Conservation (phyloP, 192 early-diverging fungal genomes). For the Backusella parvicylindrica region DNA sequence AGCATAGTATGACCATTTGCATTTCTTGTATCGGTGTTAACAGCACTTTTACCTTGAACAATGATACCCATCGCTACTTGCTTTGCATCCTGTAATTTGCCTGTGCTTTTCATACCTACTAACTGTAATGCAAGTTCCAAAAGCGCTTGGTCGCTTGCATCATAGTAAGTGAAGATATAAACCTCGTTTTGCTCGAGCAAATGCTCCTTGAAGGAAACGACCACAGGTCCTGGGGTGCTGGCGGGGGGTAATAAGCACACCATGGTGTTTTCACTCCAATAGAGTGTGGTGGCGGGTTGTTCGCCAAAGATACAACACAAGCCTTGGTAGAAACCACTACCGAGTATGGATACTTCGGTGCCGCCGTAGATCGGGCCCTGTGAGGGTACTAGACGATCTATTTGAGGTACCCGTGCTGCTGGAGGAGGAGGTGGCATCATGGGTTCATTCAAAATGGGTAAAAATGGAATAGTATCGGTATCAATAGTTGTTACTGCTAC, state of each 20-base stretch:
- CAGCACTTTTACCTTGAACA: conserved; percentile 27
- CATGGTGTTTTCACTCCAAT: conserved; percentile 75
- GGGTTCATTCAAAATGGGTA: conserved; percentile 10
- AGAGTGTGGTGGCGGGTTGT: conserved; percentile 68
- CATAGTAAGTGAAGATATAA: conserved; percentile 41
- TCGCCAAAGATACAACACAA: conserved; percentile 72
- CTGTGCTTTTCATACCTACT: conserved; percentile 80
- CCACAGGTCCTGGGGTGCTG: conserved; percentile 69
- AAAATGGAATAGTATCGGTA: conserved; percentile 6
- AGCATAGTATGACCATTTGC: conserved; percentile 54
- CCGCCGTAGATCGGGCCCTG: conserved; percentile 88
- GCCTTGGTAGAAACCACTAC: conserved; percentile 77
- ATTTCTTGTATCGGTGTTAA: conserved; percentile 32
- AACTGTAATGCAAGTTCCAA: conserved; percentile 89
- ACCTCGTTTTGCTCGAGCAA: conserved; percentile 39
- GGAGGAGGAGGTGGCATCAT: not conserved
- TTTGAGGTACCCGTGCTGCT: conserved; percentile 31
- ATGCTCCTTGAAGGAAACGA: conserved; percentile 53
- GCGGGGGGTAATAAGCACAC: conserved; percentile 83
- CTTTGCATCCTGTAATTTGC: conserved; percentile 72
- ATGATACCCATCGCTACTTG: conserved; percentile 71
- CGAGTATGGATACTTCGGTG: conserved; percentile 78
- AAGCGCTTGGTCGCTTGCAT: conserved; percentile 81
- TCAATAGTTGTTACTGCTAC: not conserved
- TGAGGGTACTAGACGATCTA: conserved; percentile 75